Base-by-base conservation (phyloP, 2,329 filamentous ascomycete genomes). In the Gnomoniopsis sp. region DNA sequence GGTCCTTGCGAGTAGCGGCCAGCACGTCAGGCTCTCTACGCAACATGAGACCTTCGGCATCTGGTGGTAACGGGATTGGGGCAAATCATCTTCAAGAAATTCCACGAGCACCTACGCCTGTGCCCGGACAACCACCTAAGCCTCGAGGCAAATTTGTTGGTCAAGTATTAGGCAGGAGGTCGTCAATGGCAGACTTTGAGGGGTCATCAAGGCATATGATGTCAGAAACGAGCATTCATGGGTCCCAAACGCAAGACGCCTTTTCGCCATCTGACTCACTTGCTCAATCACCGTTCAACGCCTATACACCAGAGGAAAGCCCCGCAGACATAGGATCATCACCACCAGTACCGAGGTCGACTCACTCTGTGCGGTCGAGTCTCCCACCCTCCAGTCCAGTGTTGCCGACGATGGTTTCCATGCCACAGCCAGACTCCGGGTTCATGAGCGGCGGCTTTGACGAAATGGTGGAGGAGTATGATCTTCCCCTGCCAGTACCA, bases 21-120 rank as follows among this genome's bases (percentile, higher is more conserved):
- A 96, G 91, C 70, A 96, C 90, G 17, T 89, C 93, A 48, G 91
- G 91, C 46, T 96, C 93, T 6, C 81, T 98, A 59, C 89, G 93
- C 47, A 88, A 88, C 50, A 89, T 96, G 71, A 85, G 92, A 48
- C 93, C 93, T 58, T 79, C 82, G 34, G 75, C 81, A 23, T 78
- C 75, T 3, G 74, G 73, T 26, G 79, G 79, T 19, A 62, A 61
- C 11, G 60, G 55, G 10, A 69, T 76, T 3, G 61, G 69, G 33
- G 75, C 73, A 36, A 80, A 71, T 50, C 85, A 90, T 65, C 73
- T 89, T 6, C 88, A 92, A 65, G 87, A 90, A 64, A 74, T 87
- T n/a, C 89, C 89, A 38, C 83, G 90, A 60, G 89, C 87, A 19
- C 90, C 90, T 2, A 93, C 90, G 1, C 90, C 90, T 6, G 83